Conservation (phyloP, 2,329 filamentous ascomycete species). For the Stemphylium vesicarium region DNA sequence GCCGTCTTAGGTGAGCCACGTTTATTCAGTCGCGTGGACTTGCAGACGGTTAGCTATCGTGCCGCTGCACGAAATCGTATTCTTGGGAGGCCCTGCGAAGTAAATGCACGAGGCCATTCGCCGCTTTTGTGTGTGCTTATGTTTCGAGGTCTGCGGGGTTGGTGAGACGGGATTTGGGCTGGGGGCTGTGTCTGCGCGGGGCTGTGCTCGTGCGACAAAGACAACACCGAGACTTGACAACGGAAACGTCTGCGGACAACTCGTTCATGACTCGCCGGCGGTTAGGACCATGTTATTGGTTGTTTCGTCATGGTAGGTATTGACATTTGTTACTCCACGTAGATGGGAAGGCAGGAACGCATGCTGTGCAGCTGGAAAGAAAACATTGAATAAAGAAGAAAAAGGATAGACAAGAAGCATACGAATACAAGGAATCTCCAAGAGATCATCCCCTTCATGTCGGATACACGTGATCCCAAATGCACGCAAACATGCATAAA, state of each 20-base stretch:
- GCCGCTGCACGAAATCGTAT: conserved; percentile 16
- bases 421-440: conserved; percentile 25
- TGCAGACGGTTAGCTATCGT: conserved; percentile 7
- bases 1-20: neutral
- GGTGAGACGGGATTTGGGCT: neutral
- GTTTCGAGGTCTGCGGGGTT: conserved; percentile 4
- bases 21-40: conserved; percentile 10
- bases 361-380: neutral
- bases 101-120: conserved; percentile 1
- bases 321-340: neutral
- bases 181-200: neutral
- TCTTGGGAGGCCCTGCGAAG: conserved; percentile 13
- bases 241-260: neutral
- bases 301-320: neutral
- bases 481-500: conserved; percentile 3
- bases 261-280: neutral
- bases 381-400: neutral
- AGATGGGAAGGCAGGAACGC: no score
- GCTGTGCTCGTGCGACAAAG: conserved; percentile 2
- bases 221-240: neutral
- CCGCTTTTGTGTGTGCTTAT: neutral
- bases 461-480: neutral
- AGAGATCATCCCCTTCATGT: neutral
- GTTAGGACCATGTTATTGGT: neutral
- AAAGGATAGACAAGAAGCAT: conserved; percentile 21